Evolutionary conservation across 139 green algal species (phyloP).

Genomic region (Coccomyxa sp.): DNA sequence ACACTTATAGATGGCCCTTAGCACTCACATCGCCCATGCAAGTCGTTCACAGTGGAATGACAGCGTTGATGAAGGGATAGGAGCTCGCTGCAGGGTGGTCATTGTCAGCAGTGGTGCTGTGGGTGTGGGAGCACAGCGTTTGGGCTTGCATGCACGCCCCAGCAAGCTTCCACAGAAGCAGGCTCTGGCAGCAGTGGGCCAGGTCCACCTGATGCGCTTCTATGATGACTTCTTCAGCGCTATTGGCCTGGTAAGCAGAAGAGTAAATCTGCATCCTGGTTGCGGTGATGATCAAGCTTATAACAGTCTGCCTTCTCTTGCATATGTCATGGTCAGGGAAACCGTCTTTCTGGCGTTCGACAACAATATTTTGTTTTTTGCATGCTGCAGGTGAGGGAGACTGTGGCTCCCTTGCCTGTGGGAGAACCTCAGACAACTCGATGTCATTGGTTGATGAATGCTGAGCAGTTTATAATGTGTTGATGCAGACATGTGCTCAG

Average conservation of each 20-base stretch:
- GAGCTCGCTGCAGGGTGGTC: constrained; percentile 80
- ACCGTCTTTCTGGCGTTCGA: too few relatives aligned
- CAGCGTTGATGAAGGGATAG: constrained; percentile 20
- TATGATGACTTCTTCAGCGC: constrained; percentile 89
- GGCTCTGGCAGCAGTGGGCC: constrained; percentile 79
- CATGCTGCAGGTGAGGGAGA: neutral
- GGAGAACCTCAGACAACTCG: neutral
- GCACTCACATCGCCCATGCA: neutral
- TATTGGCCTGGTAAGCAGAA: constrained; percentile 62
- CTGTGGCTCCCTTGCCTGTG: constrained; percentile 5
- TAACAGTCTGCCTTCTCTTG: neutral
- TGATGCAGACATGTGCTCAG: constrained; percentile 69
- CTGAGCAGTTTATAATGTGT: too few relatives aligned
- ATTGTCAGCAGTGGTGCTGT: constrained; percentile 87
- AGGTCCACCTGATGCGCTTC: constrained; percentile 89
- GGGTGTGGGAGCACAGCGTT: constrained; percentile 78
- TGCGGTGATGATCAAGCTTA: neutral
- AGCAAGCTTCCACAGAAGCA: constrained; percentile 73
- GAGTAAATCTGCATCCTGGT: neutral
- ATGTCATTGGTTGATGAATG: neutral
- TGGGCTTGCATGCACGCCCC: constrained; percentile 62
- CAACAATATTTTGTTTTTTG: neutral
- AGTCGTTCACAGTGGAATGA: neutral
- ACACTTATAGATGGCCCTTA: neutral
- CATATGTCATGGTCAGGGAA: neutral